phyloP scores from a whole-genome alignment of 371 early-diverging fungal genomes.

The Rhizomucor miehei region DNA sequence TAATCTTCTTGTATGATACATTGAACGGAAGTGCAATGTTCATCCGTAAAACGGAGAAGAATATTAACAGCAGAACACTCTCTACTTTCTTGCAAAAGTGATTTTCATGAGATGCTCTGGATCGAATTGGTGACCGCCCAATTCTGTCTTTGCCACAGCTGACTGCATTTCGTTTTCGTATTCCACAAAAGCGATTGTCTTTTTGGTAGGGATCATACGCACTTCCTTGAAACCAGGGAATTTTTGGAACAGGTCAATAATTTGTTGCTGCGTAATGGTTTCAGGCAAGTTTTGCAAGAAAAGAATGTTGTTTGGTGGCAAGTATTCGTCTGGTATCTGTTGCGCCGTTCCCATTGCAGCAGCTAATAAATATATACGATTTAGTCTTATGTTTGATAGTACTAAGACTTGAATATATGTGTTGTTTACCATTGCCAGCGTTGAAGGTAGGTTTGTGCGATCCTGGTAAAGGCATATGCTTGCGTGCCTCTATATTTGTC shows the following conservation, averaged over 20 bases:
- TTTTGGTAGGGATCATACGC: constrained; percentile 82
- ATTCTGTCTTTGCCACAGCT: constrained; percentile 69
- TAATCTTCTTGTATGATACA: constrained; percentile 21
- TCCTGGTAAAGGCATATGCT: constrained; percentile 39
- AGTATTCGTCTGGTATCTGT: constrained; percentile 67
- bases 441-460: constrained; percentile 41
- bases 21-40: constrained; percentile 35
- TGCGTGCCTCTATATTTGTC: constrained; percentile 22
- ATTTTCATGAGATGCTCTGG: constrained; percentile 78
- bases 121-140: constrained; percentile 75
- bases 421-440: constrained; percentile 7
- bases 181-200: constrained; percentile 93
- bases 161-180: constrained; percentile 83
- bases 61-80: constrained; percentile 2
- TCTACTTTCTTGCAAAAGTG: constrained; percentile 73
- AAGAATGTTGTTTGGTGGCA: constrained; percentile 83
- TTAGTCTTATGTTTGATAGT: background rate
- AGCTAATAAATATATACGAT: constrained; percentile 1
- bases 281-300: constrained; percentile 90
- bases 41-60: background rate
- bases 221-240: constrained; percentile 91
- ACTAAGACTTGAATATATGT: too few relatives aligned
- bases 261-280: constrained; percentile 59
- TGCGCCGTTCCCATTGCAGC: constrained; percentile 12
- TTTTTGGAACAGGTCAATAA: constrained; percentile 66